Evolutionary conservation across 331 rosid genomes (phyloP).

Genomic region (Ulmus americana): DNA sequence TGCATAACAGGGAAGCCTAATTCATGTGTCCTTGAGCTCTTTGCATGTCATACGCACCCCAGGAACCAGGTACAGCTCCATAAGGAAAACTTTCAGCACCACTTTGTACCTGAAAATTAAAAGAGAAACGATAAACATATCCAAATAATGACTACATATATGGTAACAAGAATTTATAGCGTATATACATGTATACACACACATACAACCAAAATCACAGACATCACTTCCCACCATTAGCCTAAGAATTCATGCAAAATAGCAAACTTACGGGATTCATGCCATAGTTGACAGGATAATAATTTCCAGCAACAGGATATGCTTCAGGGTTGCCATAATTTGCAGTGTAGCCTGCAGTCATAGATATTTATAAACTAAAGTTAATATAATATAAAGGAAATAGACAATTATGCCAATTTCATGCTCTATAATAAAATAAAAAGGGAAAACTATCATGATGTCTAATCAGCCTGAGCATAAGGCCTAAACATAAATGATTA

Average conservation of each 20-base stretch:
- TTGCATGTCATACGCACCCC: slow-evolving; percentile 96
- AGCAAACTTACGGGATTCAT: slow-evolving; percentile 69
- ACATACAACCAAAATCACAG: not conserved
- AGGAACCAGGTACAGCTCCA: slow-evolving; percentile 72
- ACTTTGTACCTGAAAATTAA: slow-evolving; percentile 56
- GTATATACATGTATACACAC: not conserved
- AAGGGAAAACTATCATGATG: not conserved
- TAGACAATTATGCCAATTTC: not conserved
- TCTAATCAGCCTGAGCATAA: not conserved
- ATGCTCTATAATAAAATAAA: not conserved
- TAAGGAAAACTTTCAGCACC: slow-evolving; percentile 76
- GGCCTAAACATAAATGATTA: not conserved
- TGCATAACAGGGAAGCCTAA: slow-evolving; percentile 23
- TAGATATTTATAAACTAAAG: slow-evolving; percentile 17
- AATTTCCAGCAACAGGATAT: slow-evolving; percentile 67
- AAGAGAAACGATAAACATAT: slow-evolving; percentile 22
- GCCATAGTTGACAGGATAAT: slow-evolving; percentile 70
- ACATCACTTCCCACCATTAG: not conserved
- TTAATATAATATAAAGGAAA: slow-evolving; percentile 24
- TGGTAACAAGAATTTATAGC: slow-evolving; percentile 3
- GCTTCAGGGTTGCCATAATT: slow-evolving; percentile 83
- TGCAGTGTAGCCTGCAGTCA: slow-evolving; percentile 54
- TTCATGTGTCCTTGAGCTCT: slow-evolving; percentile 93
- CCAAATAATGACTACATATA: slow-evolving; percentile 4
- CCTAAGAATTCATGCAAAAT: slow-evolving; percentile 4